Base-by-base conservation (phyloP, 257 asterid genomes). In the Nicotiana otophora region DNA sequence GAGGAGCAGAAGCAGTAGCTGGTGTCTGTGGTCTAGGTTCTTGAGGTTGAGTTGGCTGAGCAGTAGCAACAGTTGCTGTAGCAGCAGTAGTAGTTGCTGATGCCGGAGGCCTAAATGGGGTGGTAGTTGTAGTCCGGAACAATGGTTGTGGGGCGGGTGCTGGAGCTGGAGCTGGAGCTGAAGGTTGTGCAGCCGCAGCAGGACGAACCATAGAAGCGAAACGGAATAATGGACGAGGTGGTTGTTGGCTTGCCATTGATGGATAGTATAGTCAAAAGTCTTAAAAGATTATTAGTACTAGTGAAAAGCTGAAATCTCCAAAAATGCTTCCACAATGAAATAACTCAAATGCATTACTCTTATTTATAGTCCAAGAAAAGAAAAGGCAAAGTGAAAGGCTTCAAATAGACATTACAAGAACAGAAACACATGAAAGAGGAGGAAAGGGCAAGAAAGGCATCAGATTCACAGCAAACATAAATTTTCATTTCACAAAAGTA, bases 211-310 rank as follows among this genome's bases (percentile, higher is more conserved):
- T 33, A 42, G 84, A 70, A 74, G 74, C 84, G 1, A 82, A 72
- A 14, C 84, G 81, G 64, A 72, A 82, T 81, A 58, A 70, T 74
- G 84, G 84, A 42, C 81, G 84, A 26, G 81, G 65, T 34, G 3
- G 84, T 31, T 82, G 84, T 76, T 82, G 84, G 84, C 81, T 70
- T 74, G 81, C 81, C 84, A 82, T 82, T 55, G 36, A 36, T 19
- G 33, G 17, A 31, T 16, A 11, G 36, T 30, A 20, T 60, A n/a
- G 2, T 78, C 9, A 34, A 10, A 34, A 57, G 3, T 31, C 23
- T 39, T 4, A 61, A 15, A 67, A 57, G 55, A 58, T 42, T 57
- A 28, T 28, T 36, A 17, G 42, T 14, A 74, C 62, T 26, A 23
- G 61, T 72, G 80, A 26, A 74, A 74, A 74, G 16, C 42, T 26